Evolutionary conservation across 805 yeast genomes (phyloP), one percentile per base, ranked within the genome.

Genomic region (Nakazawaea populi): DNA sequence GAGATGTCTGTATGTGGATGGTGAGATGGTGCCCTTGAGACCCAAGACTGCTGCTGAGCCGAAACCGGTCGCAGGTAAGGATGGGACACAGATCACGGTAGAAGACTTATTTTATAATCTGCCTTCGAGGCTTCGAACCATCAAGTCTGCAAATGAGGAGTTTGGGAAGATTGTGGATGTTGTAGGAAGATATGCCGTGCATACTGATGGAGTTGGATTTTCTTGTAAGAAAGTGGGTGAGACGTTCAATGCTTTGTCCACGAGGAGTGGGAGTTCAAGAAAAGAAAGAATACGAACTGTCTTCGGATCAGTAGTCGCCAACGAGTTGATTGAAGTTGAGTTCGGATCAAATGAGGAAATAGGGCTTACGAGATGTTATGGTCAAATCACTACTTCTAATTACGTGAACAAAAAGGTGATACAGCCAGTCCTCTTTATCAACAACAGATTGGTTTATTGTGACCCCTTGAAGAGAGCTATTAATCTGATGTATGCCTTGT

Each of bases 101-200:
- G 96, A 90, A 63, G 96, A 94, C 63, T 69, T 94, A 50, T 94
- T 94, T 60, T 94, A 84, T 69, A 94, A 92, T 62, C 80, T 86
- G 31, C 94, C 96, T 0, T 79, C 96, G 0, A 73, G 99, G 45
- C 67, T 85, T 32, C 70, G 84, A 51, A 78, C 96, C 0, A 67
- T 91, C 45, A 74, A 75, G 51, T 75, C 87, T 0, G 72, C 83
- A 9, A 74, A 74, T 55, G 97, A 90, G 11, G 98, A 94, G 60
- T 86, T 82, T 60, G 63, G 79, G 9, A 82, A 79, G 55, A 86
- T 94, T 6, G 64, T 92, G 34, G 97, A 91, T 56, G 89, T 91
- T 4, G 80, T 88, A 0, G 89, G 91, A 3, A 74, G 87, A 43
- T 94, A 94, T 60, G 84, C 97, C 1, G 74, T 92, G 1, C 95